phyloP scores from a whole-genome alignment of 140 eudicot genomes.

The Senecio squalidus region DNA sequence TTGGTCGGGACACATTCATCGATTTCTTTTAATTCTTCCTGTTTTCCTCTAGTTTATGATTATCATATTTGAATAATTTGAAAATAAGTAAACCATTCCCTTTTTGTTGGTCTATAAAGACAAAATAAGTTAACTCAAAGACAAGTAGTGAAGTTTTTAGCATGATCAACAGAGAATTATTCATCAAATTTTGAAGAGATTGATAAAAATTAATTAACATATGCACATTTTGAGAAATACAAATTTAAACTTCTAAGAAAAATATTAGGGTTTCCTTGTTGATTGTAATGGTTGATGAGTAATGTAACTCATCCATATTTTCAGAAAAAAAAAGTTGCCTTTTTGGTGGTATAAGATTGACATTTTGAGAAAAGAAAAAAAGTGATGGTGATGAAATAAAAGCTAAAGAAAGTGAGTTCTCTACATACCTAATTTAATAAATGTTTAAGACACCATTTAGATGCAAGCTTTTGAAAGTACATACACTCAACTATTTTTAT shows the following conservation, averaged over 20 bases:
- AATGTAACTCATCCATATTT: conserved; percentile 1
- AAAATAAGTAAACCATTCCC: too few species aligned
- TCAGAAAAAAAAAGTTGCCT: conserved; percentile 18
- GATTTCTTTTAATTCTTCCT: too few species aligned
- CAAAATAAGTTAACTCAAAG: too few species aligned
- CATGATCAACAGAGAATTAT: not conserved
- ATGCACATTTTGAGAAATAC: not conserved
- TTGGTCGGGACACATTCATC: too few species aligned
- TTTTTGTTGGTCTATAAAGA: too few species aligned
- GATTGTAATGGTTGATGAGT: conserved; percentile 14
- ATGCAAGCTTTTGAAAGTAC: conserved; percentile 32
- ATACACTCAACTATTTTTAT: conserved; percentile 1
- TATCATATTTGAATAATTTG: too few species aligned
- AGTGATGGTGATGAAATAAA: conserved; percentile 17
- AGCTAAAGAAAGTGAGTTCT: conserved; percentile 18
- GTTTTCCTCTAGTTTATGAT: too few species aligned
- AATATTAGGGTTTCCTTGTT: conserved; percentile 17
- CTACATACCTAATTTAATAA: conserved; percentile 9
- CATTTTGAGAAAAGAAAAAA: not conserved
- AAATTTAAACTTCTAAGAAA: not conserved
- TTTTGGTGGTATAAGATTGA: conserved; percentile 17
- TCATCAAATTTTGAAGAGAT: not conserved
- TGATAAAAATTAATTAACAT: too few species aligned
- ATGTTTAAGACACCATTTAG: conserved; percentile 31
- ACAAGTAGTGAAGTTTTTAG: too few species aligned